Evolutionary conservation across 2,329 filamentous ascomycete species (phyloP).

Genomic region (Botrytis tulipae): DNA sequence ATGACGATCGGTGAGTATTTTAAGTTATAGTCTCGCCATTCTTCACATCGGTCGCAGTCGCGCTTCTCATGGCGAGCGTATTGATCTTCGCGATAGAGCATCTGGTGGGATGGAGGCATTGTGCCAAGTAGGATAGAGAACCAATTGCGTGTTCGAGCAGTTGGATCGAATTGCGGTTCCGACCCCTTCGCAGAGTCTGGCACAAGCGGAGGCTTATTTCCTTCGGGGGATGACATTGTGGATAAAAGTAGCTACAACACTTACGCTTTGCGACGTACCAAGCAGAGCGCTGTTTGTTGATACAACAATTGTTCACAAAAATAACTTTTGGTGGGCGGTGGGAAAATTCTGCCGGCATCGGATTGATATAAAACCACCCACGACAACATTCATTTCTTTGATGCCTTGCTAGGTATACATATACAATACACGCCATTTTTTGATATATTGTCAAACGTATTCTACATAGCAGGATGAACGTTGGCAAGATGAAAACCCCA

Average conservation of each 20-base stretch:
- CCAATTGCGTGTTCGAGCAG: slow-evolving; percentile 20
- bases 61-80: slow-evolving; percentile 72
- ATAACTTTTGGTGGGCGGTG: slow-evolving; percentile 15
- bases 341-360: slow-evolving; percentile 5
- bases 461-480: not conserved
- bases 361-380: not conserved
- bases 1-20: slow-evolving; percentile 80
- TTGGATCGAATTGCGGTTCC: slow-evolving; percentile 14
- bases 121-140: slow-evolving; percentile 20
- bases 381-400: not conserved
- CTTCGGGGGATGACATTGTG: slow-evolving; percentile 11
- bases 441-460: not conserved
- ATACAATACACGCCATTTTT: not conserved
- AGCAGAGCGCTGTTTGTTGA: not conserved
- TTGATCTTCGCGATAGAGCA: slow-evolving; percentile 58
- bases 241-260: not conserved
- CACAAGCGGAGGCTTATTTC: slow-evolving; percentile 15
- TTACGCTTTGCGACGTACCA: not conserved
- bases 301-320: not conserved
- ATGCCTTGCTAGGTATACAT: not conserved
- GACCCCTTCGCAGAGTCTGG: not conserved
- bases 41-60: slow-evolving; percentile 80
- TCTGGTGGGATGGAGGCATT: slow-evolving; percentile 16
- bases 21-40: slow-evolving; percentile 79
- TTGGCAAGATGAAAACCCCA: slow-evolving; percentile 47